phyloP scores from a whole-genome alignment of 352 stramenopile species.

The Globisporangium perplexum region DNA sequence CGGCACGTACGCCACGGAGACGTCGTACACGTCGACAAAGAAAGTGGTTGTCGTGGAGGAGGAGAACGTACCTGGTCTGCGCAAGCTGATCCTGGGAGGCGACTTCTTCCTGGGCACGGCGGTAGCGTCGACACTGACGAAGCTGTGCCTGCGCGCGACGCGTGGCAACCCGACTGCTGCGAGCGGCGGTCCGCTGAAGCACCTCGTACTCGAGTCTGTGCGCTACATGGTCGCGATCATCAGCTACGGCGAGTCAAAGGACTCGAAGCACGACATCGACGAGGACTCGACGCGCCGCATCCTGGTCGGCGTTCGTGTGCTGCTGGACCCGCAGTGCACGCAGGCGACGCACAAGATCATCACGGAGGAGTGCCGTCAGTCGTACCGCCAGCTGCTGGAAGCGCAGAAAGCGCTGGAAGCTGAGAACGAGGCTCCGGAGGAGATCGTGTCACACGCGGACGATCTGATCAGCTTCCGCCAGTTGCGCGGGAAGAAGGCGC shows the following conservation, averaged over 20 bases:
- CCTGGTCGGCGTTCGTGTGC: slow-evolving; percentile 91
- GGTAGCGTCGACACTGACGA: slow-evolving; percentile 93
- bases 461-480: slow-evolving; percentile 98
- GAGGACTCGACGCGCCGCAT: slow-evolving; percentile 95
- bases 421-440: slow-evolving; percentile 51
- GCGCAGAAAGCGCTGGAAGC: slow-evolving; percentile 61
- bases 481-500: slow-evolving; percentile 89
- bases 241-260: slow-evolving; percentile 64
- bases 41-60: slow-evolving; percentile 41
- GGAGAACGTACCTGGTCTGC: slow-evolving; percentile 66
- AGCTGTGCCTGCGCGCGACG: slow-evolving; percentile 92
- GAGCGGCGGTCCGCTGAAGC: slow-evolving; percentile 45
- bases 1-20: slow-evolving; percentile 99
- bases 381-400: slow-evolving; percentile 75
- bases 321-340: slow-evolving; percentile 89
- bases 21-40: slow-evolving; percentile 68
- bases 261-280: slow-evolving; percentile 83
- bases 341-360: slow-evolving; percentile 68
- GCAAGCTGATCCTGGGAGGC: slow-evolving; percentile 88
- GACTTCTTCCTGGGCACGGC: slow-evolving; percentile 97
- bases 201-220: slow-evolving; percentile 60
- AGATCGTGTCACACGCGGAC: slow-evolving; percentile 81
- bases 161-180: slow-evolving; percentile 43
- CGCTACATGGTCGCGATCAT: slow-evolving; percentile 76
- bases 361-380: slow-evolving; percentile 73